Percentiles rank a stretch among this genome's conserved stretches.
phyloP scores from a whole-genome alignment of 2,329 filamentous ascomycete genomes.

The Penicillium hordei region DNA sequence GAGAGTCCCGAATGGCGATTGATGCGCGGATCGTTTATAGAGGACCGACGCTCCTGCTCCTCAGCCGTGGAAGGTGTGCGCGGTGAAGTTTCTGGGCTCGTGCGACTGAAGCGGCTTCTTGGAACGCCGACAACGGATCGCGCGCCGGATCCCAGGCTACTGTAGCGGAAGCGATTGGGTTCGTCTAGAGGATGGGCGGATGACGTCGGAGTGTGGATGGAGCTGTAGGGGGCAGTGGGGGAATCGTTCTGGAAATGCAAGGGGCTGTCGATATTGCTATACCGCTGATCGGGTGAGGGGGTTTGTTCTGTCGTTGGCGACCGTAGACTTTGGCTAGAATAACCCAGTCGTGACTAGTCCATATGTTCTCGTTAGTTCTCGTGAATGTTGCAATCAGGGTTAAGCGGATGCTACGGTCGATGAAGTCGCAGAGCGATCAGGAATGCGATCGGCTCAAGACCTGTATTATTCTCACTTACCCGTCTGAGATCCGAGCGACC shows the following conservation, averaged over 20 bases:
- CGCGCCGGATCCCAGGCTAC: conserved; percentile 32
- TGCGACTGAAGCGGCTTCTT: conserved; percentile 38
- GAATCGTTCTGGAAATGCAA: conserved; percentile 38
- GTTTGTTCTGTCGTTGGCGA: conserved; percentile 38
- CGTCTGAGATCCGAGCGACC: conserved; percentile 41
- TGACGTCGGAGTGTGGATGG: conserved; percentile 31
- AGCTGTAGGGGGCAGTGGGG: conserved; percentile 31
- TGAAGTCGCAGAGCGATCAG: conserved; percentile 1
- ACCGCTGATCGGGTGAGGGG: conserved; percentile 39
- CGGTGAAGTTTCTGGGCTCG: conserved; percentile 38
- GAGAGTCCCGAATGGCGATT: conserved; percentile 38
- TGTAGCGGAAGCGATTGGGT: conserved; percentile 35
- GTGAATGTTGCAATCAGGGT: not conserved
- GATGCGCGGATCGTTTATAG: conserved; percentile 34
- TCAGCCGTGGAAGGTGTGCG: conserved; percentile 29
- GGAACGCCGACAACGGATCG: conserved; percentile 40
- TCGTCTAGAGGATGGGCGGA: conserved; percentile 44
- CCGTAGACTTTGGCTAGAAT: conserved; percentile 36
- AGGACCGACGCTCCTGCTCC: conserved; percentile 35
- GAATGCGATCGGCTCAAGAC: conserved; percentile 8
- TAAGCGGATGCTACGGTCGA: not conserved
- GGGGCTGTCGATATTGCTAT: conserved; percentile 35
- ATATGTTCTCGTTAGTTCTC: conserved; percentile 22
- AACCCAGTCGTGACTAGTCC: conserved; percentile 39
- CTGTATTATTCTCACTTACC: conserved; percentile 30